These are phyloP conservation scores for Piromyces finnis DNA, from an alignment of 192 early-diverging fungal genomes.

Conservation along the genomic window DNA sequence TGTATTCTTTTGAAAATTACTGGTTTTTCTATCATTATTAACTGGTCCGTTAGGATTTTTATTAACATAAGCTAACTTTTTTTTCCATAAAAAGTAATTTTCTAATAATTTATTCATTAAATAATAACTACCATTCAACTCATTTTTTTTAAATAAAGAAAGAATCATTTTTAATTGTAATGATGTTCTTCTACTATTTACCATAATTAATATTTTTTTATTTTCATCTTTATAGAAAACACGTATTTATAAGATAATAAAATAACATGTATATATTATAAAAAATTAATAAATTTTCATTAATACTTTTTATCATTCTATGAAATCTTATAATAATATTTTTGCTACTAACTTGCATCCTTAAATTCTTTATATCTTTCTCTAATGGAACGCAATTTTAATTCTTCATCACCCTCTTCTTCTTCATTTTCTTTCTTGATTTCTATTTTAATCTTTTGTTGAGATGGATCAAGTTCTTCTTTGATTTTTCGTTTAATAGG, in stretches of 20 bases:
- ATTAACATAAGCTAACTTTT: conserved; percentile 21
- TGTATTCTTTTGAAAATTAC: not conserved
- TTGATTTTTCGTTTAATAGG: conserved; percentile 18
- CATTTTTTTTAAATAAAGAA: not conserved
- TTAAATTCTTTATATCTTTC: conserved; percentile 1
- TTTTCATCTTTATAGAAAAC: conserved; percentile 3
- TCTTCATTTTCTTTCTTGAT: conserved; percentile 19
- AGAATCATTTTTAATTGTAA: not conserved
- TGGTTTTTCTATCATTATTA: conserved; percentile 3
- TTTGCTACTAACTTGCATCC: conserved; percentile 9
- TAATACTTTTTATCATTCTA: no score
- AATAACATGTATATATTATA: no score
- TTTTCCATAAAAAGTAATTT: conserved; percentile 65
- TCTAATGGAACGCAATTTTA: not conserved
- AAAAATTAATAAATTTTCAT: no score
- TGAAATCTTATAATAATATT: conserved; percentile 16
- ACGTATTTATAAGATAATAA: conserved; percentile 9
- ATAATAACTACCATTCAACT: not conserved
- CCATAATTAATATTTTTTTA: not conserved
- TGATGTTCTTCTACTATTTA: not conserved
- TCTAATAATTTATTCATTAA: conserved; percentile 24
- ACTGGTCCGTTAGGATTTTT: conserved; percentile 1
- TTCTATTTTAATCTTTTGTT: conserved; percentile 28
- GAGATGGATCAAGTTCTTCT: conserved; percentile 27
- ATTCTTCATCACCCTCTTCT: conserved; percentile 2